Base-by-base conservation (phyloP, 1,139 yeast species). In the Taphrina wiesneri region DNA sequence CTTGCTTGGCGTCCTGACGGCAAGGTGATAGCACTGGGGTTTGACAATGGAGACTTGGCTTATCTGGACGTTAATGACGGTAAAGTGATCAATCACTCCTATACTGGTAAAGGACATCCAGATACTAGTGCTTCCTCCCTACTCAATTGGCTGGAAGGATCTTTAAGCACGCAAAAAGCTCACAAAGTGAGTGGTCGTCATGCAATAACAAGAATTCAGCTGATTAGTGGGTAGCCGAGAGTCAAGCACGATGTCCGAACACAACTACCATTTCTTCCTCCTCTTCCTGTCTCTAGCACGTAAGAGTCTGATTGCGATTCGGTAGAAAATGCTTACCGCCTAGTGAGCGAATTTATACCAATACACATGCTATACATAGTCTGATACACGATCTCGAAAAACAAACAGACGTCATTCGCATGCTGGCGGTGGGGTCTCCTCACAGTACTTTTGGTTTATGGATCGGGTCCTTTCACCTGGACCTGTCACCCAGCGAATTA, bases 1-100 rank as follows among this genome's bases (percentile, higher is more conserved):
- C 7, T 70, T 4, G 32, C 67, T 2, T 70, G 72, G 72, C 64
- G 65, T 28, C 70, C 71, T 9, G 72, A 70, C 51, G 72, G 72
- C 60, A 69, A 68, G 30, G 41, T 69, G 45, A 59, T 71, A 9
- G 72, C 71, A 13, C 47, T 69, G n/a, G 71, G 70, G 11, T 69
- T 68, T 45, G 39, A 67, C 5, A 70, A 69, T 45, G 70, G 68
- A 1, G 25, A 43, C 7, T 13, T 67, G 25, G 64, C 69, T 19
- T 53, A 70, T 17, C 69, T 67, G 52, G 71, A 70, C 41, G 69
- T 71, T 25, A 68, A 71, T 34, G 68, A 69, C 28, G 73, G 73
- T 2, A 54, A 67, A 23, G 39, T 69, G 2, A 59, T 70, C 25
- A 32, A 32, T 30, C 17, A 39, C 19, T 39, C 21, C 34, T 46